Evolutionary conservation across 768 basidiomycete genomes (phyloP), one percentile per base, ranked within the genome.

Genomic region (Lactarius vividus): DNA sequence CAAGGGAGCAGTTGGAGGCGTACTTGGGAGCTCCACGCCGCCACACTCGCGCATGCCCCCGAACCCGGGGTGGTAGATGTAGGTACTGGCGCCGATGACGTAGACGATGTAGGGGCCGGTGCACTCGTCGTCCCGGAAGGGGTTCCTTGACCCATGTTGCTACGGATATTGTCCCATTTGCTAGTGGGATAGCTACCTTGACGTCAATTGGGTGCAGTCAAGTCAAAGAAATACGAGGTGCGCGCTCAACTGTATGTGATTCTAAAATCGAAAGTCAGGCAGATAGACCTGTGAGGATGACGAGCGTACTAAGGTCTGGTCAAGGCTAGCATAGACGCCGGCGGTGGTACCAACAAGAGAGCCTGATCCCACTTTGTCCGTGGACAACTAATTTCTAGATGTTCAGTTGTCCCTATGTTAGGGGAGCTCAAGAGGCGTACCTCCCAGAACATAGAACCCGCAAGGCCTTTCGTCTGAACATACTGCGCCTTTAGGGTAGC

Each of bases 391-490:
- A 2, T 8, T 5, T 28, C 11, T 26, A 15, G 15, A n/a, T 16
- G 29, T 49, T 28, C 11, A 49, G 6, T 16, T 52, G 26, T 26
- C 26, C 0, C 26, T 16, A 52, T 52, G 49, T 52, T 26, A 10
- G 13, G 2, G 35, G n/a, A 35, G 35, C 3, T 1, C 28, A 40
- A 33, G 28, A 52, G 39, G 72, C 73, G 42, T 46, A 80, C 78
- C 62, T 88, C 87, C 88, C 89, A 90, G 77, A 86, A 89, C 88
- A 90, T 88, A 59, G 85, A 83, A 2, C 88, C 88, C 11, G 78
- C 88, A 70, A 94, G 79, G 6, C 82, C 81, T 16, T 86, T 82
- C 4, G 80, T 73, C 49, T 78, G 77, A 66, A 90, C 83, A 71
- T 93, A 93, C 60, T 86, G 80, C 3, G 85, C 84, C 76, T 94